Evolutionary conservation across 2,329 filamentous ascomycete species (phyloP).

Genomic region (Talaromyces sp.): DNA sequence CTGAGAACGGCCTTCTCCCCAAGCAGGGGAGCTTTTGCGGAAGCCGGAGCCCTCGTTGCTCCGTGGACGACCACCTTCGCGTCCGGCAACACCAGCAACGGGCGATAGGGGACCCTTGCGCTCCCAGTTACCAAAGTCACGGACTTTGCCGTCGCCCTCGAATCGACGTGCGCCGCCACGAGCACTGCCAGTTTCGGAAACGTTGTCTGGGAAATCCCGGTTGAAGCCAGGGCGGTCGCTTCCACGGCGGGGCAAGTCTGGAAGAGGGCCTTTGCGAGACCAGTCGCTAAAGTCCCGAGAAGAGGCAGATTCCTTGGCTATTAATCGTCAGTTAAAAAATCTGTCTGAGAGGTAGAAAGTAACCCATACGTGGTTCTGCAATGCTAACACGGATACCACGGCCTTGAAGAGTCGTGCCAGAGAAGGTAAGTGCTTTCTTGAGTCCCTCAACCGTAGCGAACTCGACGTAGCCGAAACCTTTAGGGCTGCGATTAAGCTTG

Average conservation of each 20-base stretch:
- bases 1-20: conserved; percentile 64
- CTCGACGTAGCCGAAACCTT: conserved; percentile 97
- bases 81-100: conserved; percentile 43
- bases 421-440: conserved; percentile 81
- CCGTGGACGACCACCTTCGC: conserved; percentile 56
- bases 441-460: conserved; percentile 82
- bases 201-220: conserved; percentile 48
- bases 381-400: conserved; percentile 90
- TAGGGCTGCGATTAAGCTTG: conserved; percentile 85
- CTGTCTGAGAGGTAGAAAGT: background rate
- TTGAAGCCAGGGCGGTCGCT: conserved; percentile 54
- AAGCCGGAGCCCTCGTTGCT: conserved; percentile 58
- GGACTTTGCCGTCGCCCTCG: conserved; percentile 66
- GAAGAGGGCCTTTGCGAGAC: conserved; percentile 86
- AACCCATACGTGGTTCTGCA: conserved; percentile 79
- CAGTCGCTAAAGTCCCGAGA: conserved; percentile 80
- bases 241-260: conserved; percentile 61
- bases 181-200: conserved; percentile 55
- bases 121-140: conserved; percentile 89
- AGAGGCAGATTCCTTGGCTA: conserved; percentile 74
- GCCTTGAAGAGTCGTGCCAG: conserved; percentile 77
- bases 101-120: conserved; percentile 87
- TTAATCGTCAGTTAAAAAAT: background rate
- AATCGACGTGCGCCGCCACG: conserved; percentile 63
- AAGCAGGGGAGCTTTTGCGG: conserved; percentile 65